Evolutionary conservation across 2,329 filamentous ascomycete species (phyloP), one percentile per base, ranked within the genome.

Genomic region (Aspergillus costaricaensis): DNA sequence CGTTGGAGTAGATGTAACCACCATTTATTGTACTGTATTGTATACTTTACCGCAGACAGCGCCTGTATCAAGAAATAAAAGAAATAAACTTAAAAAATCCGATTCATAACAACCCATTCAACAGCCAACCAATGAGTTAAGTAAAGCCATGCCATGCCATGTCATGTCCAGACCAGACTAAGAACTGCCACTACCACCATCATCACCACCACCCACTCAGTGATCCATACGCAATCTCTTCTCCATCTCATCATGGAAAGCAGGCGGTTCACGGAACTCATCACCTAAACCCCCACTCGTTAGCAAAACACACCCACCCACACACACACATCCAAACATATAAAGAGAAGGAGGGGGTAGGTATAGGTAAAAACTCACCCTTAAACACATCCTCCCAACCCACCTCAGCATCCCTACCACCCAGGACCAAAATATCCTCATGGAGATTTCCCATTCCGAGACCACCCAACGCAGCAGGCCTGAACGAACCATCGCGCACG

Each of bases 171-270:
- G 30, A 30, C 10, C 27, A 30, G 27, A 27, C 25, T 27, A n/a
- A n/a, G n/a, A n/a, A n/a, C n/a, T n/a, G n/a, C n/a, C n/a, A n/a
- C n/a, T n/a, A n/a, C n/a, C n/a, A 25, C 23, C 23, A 25, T 7
- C 23, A 25, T 7, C 23, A 25, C 6, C 23, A 25, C 10, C 49
- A 48, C 23, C 23, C 19, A 59, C 54, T 66, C 67, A 76, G 60
- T 69, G 77, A 59, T 79, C 83, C 86, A 97, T 96, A 84, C 88
- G 90, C 78, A 96, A 82, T 84, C 92, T 91, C 78, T 86, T 86
- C 87, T 97, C 94, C 87, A 97, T 92, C 86, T 98, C 94, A 59
- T 91, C 89, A 70, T 97, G 92, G 79, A 97, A 88, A 56, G 88
- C 86, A 23, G 88, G 86, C 44, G 86, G 81, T 62, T 86, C 84